A percentile compares a stretch with the other conserved stretches of the same genome.
These are phyloP conservation scores for Ceratocystis cacaofunesta DNA, from an alignment of 2,329 filamentous ascomycete genomes.

Conservation along the genomic window DNA sequence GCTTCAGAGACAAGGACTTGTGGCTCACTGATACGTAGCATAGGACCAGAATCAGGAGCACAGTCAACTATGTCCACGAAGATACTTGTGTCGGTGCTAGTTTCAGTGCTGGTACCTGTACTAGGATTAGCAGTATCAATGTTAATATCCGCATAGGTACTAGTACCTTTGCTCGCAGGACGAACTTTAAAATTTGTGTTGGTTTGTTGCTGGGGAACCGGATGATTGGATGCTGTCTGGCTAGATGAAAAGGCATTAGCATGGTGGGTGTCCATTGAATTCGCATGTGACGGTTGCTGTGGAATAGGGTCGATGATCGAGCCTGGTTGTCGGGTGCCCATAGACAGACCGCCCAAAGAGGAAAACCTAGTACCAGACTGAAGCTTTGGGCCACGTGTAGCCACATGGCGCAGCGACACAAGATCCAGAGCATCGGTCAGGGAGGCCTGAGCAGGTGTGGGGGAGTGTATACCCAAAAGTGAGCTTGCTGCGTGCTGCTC, in stretches of 20 bases:
- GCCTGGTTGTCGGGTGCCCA: background rate
- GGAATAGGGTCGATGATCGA: background rate
- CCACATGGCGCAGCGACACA: background rate
- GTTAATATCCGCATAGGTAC: background rate
- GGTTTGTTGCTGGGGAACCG: background rate
- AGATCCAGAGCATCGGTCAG: background rate
- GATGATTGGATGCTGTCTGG: background rate
- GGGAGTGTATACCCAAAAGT: background rate
- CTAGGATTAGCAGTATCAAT: background rate
- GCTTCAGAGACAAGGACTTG: background rate
- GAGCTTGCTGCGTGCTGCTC: background rate
- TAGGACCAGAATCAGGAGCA: background rate
- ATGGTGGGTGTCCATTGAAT: too few relatives aligned
- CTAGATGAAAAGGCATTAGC: background rate
- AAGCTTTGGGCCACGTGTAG: background rate
- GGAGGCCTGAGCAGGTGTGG: background rate
- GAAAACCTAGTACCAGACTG: background rate
- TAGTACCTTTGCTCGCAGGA: background rate
- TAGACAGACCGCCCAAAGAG: background rate
- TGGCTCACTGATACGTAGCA: background rate
- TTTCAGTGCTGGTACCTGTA: background rate
- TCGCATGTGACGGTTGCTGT: background rate
- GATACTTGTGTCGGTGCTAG: background rate
- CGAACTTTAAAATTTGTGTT: background rate
- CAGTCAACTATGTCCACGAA: background rate